Evolutionary conservation across 2,329 filamentous ascomycete species (phyloP).

Genomic region (Didymella keratinophila): DNA sequence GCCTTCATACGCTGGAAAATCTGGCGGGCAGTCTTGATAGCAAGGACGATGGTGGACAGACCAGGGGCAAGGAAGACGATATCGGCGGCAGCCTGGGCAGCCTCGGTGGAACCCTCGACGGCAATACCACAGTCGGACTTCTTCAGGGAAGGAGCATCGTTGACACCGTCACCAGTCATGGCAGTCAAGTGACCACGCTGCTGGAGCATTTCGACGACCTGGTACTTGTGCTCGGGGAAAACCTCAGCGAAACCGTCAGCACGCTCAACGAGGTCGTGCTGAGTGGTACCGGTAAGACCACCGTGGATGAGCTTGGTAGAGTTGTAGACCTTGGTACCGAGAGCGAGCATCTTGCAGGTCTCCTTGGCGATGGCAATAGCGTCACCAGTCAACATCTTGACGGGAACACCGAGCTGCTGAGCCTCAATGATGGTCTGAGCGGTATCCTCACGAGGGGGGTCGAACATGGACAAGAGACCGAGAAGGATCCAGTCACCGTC

Average conservation of each 20-base stretch:
- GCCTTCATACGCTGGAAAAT: constrained; percentile 83
- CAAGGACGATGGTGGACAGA: constrained; percentile 74
- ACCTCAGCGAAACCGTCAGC: constrained; percentile 78
- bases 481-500: constrained; percentile 76
- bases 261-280: constrained; percentile 79
- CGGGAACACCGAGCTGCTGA: constrained; percentile 76
- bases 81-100: constrained; percentile 75
- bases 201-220: constrained; percentile 78
- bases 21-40: constrained; percentile 76
- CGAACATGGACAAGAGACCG: constrained; percentile 81
- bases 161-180: constrained; percentile 80
- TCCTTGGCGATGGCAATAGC: constrained; percentile 82
- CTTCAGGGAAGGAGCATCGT: constrained; percentile 76
- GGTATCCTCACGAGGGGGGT: constrained; percentile 79
- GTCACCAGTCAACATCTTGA: constrained; percentile 85
- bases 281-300: constrained; percentile 74
- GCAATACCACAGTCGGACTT: constrained; percentile 79
- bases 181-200: constrained; percentile 76
- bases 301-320: constrained; percentile 79
- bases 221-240: constrained; percentile 79
- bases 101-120: constrained; percentile 75
- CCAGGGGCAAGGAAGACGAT: constrained; percentile 78
- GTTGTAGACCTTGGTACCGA: constrained; percentile 83
- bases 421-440: constrained; percentile 80
- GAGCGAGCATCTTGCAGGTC: constrained; percentile 82